Conservation (phyloP, 768 basidiomycete genomes). For the Phaeotremella skinneri region DNA sequence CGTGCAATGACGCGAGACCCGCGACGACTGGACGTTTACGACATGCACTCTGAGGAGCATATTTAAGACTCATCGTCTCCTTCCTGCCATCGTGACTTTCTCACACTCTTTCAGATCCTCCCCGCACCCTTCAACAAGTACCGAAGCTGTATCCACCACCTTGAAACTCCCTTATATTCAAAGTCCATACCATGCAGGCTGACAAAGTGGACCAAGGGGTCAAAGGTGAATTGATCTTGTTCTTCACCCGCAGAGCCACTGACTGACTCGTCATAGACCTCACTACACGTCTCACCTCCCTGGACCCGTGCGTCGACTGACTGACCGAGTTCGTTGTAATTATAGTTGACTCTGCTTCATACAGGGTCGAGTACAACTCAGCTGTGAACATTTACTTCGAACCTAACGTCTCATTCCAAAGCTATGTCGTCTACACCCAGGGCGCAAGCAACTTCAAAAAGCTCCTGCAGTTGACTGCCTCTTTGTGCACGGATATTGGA, state of each 20-base stretch:
- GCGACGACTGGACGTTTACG: too few species aligned
- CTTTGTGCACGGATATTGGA: constrained; percentile 12
- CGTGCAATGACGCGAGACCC: not conserved
- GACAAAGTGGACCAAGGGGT: not conserved
- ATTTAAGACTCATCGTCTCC: too few species aligned
- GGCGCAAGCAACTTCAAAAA: constrained; percentile 32
- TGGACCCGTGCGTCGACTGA: constrained; percentile 32
- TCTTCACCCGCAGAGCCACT: not conserved
- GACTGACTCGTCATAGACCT: constrained; percentile 9
- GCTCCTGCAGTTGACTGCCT: constrained; percentile 9
- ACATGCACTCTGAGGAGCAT: too few species aligned
- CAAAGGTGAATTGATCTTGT: not conserved
- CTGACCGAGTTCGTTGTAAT: not conserved
- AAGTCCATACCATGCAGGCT: not conserved
- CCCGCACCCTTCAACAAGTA: too few species aligned
- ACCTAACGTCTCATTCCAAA: constrained; percentile 23
- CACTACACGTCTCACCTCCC: constrained; percentile 28
- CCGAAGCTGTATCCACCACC: too few species aligned
- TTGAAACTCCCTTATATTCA: not conserved
- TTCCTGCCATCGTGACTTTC: not conserved
- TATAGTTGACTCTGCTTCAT: not conserved
- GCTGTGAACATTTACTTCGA: constrained; percentile 40
- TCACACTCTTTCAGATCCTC: not conserved
- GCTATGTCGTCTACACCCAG: constrained; percentile 15
- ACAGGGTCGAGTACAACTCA: constrained; percentile 30